Conservation (phyloP, 805 yeast genomes). For the Brettanomyces naardenensis region DNA sequence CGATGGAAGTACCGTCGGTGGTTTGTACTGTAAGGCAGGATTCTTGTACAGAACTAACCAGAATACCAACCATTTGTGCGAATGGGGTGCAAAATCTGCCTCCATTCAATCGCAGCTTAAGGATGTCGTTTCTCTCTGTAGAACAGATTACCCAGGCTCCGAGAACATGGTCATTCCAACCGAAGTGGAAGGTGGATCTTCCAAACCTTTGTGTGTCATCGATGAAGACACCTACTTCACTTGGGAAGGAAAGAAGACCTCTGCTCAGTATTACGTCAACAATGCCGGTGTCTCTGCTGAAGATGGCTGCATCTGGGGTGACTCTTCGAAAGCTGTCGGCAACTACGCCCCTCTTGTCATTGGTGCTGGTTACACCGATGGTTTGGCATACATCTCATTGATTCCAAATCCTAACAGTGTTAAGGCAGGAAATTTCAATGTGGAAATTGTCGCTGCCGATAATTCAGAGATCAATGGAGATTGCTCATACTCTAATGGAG, state of each 20-base stretch:
- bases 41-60: conserved; percentile 54
- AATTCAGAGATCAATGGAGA: conserved; percentile 58
- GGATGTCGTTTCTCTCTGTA: conserved; percentile 55
- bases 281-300: conserved; percentile 63
- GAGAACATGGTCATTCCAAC: conserved; percentile 77
- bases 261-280: conserved; percentile 71
- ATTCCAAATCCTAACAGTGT: conserved; percentile 73
- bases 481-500: conserved; percentile 76
- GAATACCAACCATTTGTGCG: conserved; percentile 47
- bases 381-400: conserved; percentile 58
- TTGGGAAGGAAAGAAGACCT: conserved; percentile 58
- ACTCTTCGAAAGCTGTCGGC: conserved; percentile 50
- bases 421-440: conserved; percentile 54
- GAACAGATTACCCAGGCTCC: conserved; percentile 79
- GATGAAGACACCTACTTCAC: conserved; percentile 49
- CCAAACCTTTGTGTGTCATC: conserved; percentile 49
- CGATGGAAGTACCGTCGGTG: conserved; percentile 67
- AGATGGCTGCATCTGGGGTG: conserved; percentile 72
- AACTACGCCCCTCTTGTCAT: conserved; percentile 76
- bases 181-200: conserved; percentile 45
- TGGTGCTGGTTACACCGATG: conserved; percentile 63
- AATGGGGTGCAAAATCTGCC: conserved; percentile 54
- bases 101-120: conserved; percentile 41
- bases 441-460: conserved; percentile 68
- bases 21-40: conserved; percentile 53